Conservation (phyloP, 192 early-diverging fungal species). For the Phycomyces blakesleeanus region DNA sequence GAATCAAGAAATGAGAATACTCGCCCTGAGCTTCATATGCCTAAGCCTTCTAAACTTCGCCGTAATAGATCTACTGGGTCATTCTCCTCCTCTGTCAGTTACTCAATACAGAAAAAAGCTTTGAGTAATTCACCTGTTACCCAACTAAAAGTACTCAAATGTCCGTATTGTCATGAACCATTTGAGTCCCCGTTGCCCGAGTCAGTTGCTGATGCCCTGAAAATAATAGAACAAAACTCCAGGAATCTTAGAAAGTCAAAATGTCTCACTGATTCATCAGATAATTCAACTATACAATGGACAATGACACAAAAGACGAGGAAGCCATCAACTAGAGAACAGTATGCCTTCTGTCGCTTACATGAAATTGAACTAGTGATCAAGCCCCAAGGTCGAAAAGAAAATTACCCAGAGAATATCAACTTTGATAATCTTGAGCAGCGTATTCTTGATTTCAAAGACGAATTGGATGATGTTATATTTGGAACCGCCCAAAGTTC, state of each 20-base stretch:
- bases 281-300: conserved; percentile 7
- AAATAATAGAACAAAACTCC: background rate
- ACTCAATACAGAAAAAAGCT: too few species aligned
- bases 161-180: conserved; percentile 12
- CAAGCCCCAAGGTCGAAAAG: conserved; percentile 36
- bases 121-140: too few species aligned
- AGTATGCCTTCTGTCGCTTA: conserved; percentile 39
- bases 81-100: too few species aligned
- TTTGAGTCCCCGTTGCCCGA: conserved; percentile 4
- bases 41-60: too few species aligned
- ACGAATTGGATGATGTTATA: conserved; percentile 36
- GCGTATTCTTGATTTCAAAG: conserved; percentile 30
- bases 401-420: conserved; percentile 37
- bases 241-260: background rate
- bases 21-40: too few species aligned
- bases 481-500: conserved; percentile 20
- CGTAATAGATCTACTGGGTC: too few species aligned
- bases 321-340: conserved; percentile 7
- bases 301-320: background rate
- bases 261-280: too few species aligned
- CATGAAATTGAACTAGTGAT: conserved; percentile 37
- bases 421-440: conserved; percentile 30
- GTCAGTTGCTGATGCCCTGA: background rate
- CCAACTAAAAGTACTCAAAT: background rate
- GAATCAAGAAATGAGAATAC: too few species aligned